These are phyloP conservation scores for Leccinum arenicola DNA, from an alignment of 768 basidiomycete genomes.

Conservation along the genomic window DNA sequence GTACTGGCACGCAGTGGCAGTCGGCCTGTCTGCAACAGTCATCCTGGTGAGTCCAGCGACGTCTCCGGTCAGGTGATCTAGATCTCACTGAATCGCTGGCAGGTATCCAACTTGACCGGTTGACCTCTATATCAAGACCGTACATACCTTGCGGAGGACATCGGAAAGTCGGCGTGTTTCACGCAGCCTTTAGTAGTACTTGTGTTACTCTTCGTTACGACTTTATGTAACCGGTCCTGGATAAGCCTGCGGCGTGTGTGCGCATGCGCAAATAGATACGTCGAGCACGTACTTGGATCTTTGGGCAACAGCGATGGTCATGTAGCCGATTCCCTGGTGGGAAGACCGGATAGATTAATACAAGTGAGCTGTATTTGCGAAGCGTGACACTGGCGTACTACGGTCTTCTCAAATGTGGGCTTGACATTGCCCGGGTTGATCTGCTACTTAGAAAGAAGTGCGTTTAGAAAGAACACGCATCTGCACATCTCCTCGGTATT, in stretches of 20 bases:
- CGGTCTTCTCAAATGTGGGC: no score
- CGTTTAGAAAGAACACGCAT: no score
- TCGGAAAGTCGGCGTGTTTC: background rate
- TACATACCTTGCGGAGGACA: background rate
- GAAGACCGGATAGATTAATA: constrained; percentile 6
- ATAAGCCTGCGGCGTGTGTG: background rate
- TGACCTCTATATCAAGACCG: background rate
- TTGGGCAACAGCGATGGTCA: constrained; percentile 21
- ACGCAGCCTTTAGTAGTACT: background rate
- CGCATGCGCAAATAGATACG: background rate
- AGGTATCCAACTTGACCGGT: background rate
- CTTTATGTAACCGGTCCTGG: background rate
- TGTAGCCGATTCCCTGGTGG: constrained; percentile 26
- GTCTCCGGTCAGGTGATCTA: background rate
- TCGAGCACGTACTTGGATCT: constrained; percentile 12
- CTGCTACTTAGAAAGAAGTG: background rate
- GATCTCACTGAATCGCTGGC: background rate
- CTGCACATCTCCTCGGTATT: background rate
- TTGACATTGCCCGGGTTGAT: no score
- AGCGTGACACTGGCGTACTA: no score
- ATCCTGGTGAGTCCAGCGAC: background rate
- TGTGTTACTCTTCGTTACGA: background rate
- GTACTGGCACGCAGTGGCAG: background rate
- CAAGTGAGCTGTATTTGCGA: no score
- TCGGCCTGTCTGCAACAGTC: background rate